These are phyloP conservation scores for Claviceps fusiformis DNA, from an alignment of 2,329 filamentous ascomycete species.

Conservation along the genomic window DNA sequence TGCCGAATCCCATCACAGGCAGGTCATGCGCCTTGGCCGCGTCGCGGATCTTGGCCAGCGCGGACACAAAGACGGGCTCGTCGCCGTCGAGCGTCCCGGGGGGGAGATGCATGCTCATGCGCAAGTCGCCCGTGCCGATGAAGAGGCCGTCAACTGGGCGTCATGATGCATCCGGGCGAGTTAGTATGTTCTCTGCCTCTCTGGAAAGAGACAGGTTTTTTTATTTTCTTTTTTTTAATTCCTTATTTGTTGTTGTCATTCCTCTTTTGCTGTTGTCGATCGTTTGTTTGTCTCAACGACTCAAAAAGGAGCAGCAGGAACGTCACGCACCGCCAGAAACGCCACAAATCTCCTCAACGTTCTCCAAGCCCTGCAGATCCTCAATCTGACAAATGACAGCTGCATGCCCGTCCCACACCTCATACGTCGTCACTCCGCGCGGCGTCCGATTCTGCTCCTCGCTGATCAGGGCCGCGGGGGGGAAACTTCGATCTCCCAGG, in stretches of 20 bases:
- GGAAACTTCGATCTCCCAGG: conserved; percentile 2
- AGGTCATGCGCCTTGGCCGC: not conserved
- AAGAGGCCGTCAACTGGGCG: conserved; percentile 2
- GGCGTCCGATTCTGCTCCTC: conserved; percentile 1
- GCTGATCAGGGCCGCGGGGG: conserved; percentile 1
- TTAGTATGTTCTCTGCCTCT: too few species aligned
- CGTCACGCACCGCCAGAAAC: conserved; percentile 1
- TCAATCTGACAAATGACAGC: conserved; percentile 3
- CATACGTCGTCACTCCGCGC: not conserved
- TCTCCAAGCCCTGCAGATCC: conserved; percentile 2
- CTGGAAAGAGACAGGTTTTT: too few species aligned
- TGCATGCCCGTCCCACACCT: conserved; percentile 2
- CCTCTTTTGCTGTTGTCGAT: too few species aligned
- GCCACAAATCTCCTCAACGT: conserved; percentile 3
- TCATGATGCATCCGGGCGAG: not conserved
- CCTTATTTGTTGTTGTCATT: too few species aligned
- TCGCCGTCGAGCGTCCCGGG: conserved; percentile 1
- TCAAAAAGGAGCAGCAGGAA: too few species aligned
- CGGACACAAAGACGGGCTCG: conserved; percentile 1
- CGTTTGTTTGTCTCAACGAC: too few species aligned
- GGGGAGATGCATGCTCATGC: conserved; percentile 1
- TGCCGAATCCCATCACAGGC: conserved; percentile 3
- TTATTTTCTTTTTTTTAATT: too few species aligned
- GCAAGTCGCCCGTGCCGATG: conserved; percentile 2
- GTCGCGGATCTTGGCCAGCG: not conserved